phyloP scores from a whole-genome alignment of 352 stramenopile genomes.

The Saprolegnia parasitica region DNA sequence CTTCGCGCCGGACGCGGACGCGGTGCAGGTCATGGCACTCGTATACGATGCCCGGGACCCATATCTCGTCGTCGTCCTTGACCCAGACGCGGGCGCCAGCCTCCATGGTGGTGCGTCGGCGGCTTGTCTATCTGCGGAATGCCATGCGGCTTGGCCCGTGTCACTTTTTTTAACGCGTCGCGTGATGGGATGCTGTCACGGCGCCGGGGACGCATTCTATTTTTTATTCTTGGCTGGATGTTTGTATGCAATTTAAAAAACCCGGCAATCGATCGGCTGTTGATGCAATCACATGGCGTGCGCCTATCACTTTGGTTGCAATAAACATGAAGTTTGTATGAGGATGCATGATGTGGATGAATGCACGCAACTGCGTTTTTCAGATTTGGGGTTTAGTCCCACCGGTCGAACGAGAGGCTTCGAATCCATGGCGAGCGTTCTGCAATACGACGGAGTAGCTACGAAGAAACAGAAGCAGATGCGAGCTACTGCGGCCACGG shows the following conservation, averaged over 20 bases:
- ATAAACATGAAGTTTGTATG: no score
- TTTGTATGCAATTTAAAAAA: conserved; percentile 18
- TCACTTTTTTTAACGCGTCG: not conserved
- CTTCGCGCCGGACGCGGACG: not conserved
- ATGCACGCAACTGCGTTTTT: no score
- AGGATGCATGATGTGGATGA: no score
- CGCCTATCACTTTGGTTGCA: not conserved
- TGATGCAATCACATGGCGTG: not conserved
- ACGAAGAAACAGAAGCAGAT: no score
- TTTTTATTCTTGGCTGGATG: not conserved
- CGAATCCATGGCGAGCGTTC: no score
- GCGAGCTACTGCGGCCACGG: no score
- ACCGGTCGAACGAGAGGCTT: no score
- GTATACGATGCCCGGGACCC: conserved; percentile 59
- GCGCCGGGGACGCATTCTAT: not conserved
- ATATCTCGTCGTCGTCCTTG: conserved; percentile 56
- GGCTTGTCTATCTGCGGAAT: conserved; percentile 10
- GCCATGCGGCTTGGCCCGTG: not conserved
- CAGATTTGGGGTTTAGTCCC: no score
- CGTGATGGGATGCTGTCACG: not conserved
- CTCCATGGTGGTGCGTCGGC: conserved; percentile 49
- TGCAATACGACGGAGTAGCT: no score
- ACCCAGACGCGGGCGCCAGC: conserved; percentile 80
- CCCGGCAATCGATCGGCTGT: not conserved
- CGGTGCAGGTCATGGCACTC: conserved; percentile 39